Conservation (phyloP, 2,329 filamentous ascomycete genomes). For the Dothistroma septosporum region DNA sequence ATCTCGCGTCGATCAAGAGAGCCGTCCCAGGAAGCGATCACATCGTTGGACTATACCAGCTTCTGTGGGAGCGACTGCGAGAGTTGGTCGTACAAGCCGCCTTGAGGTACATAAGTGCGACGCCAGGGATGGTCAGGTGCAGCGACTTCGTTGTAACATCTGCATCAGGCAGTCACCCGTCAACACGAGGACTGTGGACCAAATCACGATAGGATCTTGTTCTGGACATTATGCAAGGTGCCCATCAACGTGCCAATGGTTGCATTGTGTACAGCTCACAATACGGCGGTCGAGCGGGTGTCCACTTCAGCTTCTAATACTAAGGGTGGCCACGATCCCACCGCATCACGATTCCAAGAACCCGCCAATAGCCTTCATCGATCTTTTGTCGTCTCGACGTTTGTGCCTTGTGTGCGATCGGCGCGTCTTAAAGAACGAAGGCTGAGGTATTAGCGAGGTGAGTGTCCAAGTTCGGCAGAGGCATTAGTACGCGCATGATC, state of each 20-base stretch:
- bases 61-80: no score
- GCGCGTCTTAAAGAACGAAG: neutral
- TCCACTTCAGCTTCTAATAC: neutral
- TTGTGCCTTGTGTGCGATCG: neutral
- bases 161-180: conserved; percentile 3
- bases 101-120: neutral
- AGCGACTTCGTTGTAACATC: neutral
- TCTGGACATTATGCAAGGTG: neutral
- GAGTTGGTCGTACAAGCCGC: neutral
- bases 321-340: neutral
- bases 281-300: neutral
- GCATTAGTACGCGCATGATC: neutral
- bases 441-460: neutral
- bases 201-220: neutral
- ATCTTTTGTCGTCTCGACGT: neutral
- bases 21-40: no score
- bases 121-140: neutral
- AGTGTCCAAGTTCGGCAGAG: neutral
- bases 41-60: no score
- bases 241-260: neutral
- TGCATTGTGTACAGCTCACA: neutral
- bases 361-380: neutral
- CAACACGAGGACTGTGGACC: neutral
- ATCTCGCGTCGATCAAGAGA: no score
- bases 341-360: neutral